Base-by-base conservation (phyloP, 192 early-diverging fungal genomes). In the Entomortierella beljakovae region DNA sequence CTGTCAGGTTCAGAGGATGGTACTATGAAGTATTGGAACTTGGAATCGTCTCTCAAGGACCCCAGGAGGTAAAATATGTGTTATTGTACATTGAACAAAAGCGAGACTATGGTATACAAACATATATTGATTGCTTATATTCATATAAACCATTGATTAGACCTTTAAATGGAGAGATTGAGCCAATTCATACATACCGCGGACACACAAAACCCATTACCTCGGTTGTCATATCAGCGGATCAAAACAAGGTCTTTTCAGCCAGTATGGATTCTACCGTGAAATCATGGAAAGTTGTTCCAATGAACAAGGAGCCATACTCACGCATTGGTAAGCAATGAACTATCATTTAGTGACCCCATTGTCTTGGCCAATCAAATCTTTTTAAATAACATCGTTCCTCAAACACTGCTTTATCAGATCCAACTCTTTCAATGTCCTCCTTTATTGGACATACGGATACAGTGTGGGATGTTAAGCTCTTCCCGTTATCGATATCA, bases 401-500 rank as follows among this genome's bases (percentile, higher is more conserved):
- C n/a, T n/a, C n/a, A n/a, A n/a, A n/a, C n/a, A n/a, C n/a, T n/a
- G n/a, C 43, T 8, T 67, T 10, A 28, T 35, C 64, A 86, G 88
- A 87, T 56, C 71, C 83, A 3, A 70, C 85, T 3, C 28, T 89
- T 25, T 82, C 90, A 40, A 63, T 84, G 28, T 85, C 90, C 22
- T 88, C 90, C 0, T 92, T 90, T 55, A 88, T 94, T 53, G 92
- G 92, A 9, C 95, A 96, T 67, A 92, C 94, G 6, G 94, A 95
- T 68, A 86, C 90, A n/a, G 89, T 96, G 16, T 96, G 95, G 95
- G 92, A 94, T 56, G 79, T 95, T 66, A 85, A 88, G 54, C 80
- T 92, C 3, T 90, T 91, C 61, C 89, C 91, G 28, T 50, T 89
- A 6, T 80, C 64, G 1, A 75, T 83, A 23, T 66, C 84, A 33